Base-by-base conservation (phyloP, 1,139 yeast genomes). In the Blastobotrys petasosporus region DNA sequence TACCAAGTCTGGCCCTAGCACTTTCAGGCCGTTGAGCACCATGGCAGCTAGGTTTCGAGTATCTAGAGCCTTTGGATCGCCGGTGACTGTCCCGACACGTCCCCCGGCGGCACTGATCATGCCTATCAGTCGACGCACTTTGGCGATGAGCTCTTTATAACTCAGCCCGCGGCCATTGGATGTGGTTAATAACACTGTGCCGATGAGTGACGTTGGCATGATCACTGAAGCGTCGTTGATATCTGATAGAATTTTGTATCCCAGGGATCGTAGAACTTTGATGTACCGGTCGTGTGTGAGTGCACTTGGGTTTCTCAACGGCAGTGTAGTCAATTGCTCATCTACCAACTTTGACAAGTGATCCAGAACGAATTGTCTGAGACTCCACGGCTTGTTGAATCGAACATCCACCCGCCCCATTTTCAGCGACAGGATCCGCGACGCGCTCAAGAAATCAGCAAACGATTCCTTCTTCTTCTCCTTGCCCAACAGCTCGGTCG, bases 401-500 rank as follows among this genome's bases (percentile, higher is more conserved):
- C 73, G 60, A 32, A 70, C 62, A 46, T 70, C 74, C 9, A 70
- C 66, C 28, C 74, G 64, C 15, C 74, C 74, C 58, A 70, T 59
- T 40, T 62, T 57, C 30, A 69, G 55, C 10, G 68, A 61, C 39
- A 68, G 49, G 32, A 69, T 52, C 15, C 62, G 58, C 8, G 69
- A 57, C 2, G 71, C 62, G 36, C 64, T 63, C 45, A 69, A 45
- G 47, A 69, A 68, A 20, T 64, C 61, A 45, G 56, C 51, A 25
- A 69, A 54, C 17, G 62, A 62, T 53, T 69, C 74, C 45, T 61
- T 62, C 42, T 71, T 71, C 59, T 80, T 80, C 56, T 79, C 84
- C 46, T 70, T 69, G 15, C 85, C 85, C 49, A 77, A 69, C 49
- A 80, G 68, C 59, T 80, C 85, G 39, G 75, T 72, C 42, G 79